Evolutionary conservation across 2,329 filamentous ascomycete genomes (phyloP).

Genomic region (Fusarium nygamai): DNA sequence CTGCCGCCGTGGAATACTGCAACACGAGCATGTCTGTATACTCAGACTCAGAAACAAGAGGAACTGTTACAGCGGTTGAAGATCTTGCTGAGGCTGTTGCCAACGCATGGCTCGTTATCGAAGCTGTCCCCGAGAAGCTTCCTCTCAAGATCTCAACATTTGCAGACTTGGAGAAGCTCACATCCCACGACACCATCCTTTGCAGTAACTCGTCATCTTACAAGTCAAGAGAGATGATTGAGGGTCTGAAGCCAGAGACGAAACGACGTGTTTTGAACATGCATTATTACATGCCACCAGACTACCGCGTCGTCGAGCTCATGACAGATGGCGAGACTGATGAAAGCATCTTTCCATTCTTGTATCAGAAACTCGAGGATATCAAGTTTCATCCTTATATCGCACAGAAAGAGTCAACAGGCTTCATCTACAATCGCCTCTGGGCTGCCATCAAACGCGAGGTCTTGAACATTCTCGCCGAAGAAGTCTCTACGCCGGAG

Average conservation of each 20-base stretch:
- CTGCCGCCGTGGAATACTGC: conserved; percentile 1
- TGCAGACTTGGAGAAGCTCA: conserved; percentile 1
- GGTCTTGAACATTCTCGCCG: background rate
- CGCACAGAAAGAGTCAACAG: conserved; percentile 13
- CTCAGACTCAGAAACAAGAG: background rate
- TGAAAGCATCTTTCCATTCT: background rate
- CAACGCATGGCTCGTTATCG: conserved; percentile 9
- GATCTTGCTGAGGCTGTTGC: background rate
- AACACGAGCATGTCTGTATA: background rate
- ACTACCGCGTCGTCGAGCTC: background rate
- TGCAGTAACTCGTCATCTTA: conserved; percentile 6
- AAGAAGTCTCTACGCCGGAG: background rate
- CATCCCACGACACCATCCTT: background rate
- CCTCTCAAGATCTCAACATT: conserved; percentile 15
- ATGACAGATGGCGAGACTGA: conserved; percentile 7
- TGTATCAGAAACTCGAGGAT: background rate
- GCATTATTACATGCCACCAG: conserved; percentile 17
- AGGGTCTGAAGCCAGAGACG: background rate
- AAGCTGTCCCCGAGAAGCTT: conserved; percentile 3
- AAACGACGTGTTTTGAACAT: conserved; percentile 3
- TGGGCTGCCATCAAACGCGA: conserved; percentile 18
- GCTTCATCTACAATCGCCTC: conserved; percentile 4
- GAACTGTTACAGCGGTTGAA: background rate
- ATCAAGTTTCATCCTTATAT: conserved; percentile 1
- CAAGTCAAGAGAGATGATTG: conserved; percentile 6